These are phyloP conservation scores for Jatropha curcas DNA, from an alignment of 345 rosid genomes.

Conservation along the genomic window DNA sequence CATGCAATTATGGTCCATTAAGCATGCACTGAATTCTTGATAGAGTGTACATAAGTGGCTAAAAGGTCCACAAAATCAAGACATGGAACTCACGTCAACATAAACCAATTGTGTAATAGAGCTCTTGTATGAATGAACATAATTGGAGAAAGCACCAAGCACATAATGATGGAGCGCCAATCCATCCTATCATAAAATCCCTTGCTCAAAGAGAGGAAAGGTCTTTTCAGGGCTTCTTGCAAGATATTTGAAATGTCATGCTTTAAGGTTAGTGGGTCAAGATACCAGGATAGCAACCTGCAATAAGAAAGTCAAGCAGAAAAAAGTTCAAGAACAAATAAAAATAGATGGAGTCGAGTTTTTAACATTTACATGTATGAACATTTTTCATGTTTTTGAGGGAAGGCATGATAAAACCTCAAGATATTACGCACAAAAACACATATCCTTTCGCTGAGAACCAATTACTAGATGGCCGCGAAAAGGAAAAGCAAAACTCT, in stretches of 20 bases:
- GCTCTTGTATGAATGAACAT: slow-evolving; percentile 54
- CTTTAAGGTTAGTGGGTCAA: slow-evolving; percentile 59
- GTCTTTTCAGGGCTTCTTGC: slow-evolving; percentile 52
- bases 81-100: slow-evolving; percentile 59
- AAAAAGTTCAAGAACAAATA: slow-evolving; percentile 1
- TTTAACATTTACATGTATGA: no score
- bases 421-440: not conserved
- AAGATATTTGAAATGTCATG: slow-evolving; percentile 58
- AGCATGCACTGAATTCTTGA: not conserved
- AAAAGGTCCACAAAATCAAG: not conserved
- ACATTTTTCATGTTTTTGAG: not conserved
- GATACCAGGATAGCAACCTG: slow-evolving; percentile 76
- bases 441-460: not conserved
- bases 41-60: not conserved
- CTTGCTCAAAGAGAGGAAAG: slow-evolving; percentile 58
- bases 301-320: not conserved
- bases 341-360: not conserved
- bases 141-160: slow-evolving; percentile 57
- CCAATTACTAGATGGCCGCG: not conserved
- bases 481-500: not conserved
- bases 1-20: no score
- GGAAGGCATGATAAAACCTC: not conserved
- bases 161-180: slow-evolving; percentile 45
- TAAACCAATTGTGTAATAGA: slow-evolving; percentile 68
- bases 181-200: slow-evolving; percentile 58